Base-by-base conservation (phyloP, 1,284 basidiomycete genomes). In the Tylopilus sp. region DNA sequence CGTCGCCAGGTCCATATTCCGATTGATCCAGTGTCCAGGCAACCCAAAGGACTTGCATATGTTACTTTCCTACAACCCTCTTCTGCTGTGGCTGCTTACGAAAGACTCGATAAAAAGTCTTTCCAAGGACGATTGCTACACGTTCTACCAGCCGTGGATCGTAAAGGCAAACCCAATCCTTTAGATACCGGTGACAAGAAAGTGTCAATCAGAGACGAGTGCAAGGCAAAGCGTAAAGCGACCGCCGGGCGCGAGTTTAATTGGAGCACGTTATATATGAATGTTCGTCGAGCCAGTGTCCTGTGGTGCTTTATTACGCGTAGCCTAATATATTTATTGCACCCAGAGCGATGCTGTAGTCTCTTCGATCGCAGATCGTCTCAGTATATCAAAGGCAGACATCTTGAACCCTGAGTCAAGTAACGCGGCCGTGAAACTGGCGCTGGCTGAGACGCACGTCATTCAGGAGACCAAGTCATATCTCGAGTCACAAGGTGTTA, bases 221-320 rank as follows among this genome's bases (percentile, higher is more conserved):
- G 77, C 54, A 75, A 80, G 13, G 78, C 80, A 36, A 86, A 88
- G 66, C 75, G 84, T 55, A 96, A 89, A 66, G 76, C 83, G 13
- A 75, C 71, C 23, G 85, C 88, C 6, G 84, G 85, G 30, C 86
- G 85, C 57, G 92, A 92, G 54, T 95, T 97, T 63, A 97, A 96
- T 68, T 99, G 96, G 96, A 86, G 86, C 39, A 90, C 92, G 76
- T 68, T 98, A 53, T 98, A 96, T 65, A 96, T 98, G 92, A 98
- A 97, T 75, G 93, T 94, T 72, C 70, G 90, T 86, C 57, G 29
- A 53, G 46, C 56, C 44, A 48, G 52, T 42, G 39, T 29, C 43
- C 16, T 57, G 44, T 51, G 28, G 46, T 47, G 35, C 41, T 41
- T n/a, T 23, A 23, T 43, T 39, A 60, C 41, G n/a, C 29, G 40